Percentiles rank a stretch among this genome's conserved stretches.
phyloP scores from a whole-genome alignment of 352 stramenopile genomes.

The Globisporangium irregulare region DNA sequence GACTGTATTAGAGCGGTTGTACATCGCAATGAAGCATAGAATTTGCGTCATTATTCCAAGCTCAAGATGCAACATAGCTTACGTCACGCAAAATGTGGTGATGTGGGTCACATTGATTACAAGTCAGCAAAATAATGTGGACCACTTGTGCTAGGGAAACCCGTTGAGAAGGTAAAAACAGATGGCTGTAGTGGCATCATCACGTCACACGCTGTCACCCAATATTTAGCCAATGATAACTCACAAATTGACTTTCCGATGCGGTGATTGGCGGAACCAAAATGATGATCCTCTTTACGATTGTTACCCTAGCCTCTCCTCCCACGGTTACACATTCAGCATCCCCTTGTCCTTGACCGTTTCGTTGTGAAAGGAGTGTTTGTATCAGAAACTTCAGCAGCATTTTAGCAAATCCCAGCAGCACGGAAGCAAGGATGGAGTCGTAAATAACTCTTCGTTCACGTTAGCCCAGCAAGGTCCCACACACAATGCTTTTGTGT shows the following conservation, averaged over 20 bases:
- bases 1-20: not conserved
- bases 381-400: not conserved
- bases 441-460: not conserved
- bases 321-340: not conserved
- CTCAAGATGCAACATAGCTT: not conserved
- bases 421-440: not conserved
- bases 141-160: not conserved
- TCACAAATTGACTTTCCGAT: not conserved
- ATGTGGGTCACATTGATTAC: not conserved
- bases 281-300: not conserved
- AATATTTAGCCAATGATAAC: not conserved
- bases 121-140: not conserved
- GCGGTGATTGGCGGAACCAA: not conserved
- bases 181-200: not conserved
- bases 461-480: not conserved
- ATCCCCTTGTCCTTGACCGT: not conserved
- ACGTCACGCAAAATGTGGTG: not conserved
- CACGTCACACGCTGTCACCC: not conserved
- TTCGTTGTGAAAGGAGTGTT: not conserved
- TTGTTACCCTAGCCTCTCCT: not conserved
- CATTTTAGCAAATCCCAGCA: not conserved
- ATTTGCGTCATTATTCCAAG: not conserved
- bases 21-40: not conserved
- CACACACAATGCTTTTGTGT: not conserved
- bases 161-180: not conserved